phyloP scores from a whole-genome alignment of 441 rosid species.

The Mallotus japonicus region DNA sequence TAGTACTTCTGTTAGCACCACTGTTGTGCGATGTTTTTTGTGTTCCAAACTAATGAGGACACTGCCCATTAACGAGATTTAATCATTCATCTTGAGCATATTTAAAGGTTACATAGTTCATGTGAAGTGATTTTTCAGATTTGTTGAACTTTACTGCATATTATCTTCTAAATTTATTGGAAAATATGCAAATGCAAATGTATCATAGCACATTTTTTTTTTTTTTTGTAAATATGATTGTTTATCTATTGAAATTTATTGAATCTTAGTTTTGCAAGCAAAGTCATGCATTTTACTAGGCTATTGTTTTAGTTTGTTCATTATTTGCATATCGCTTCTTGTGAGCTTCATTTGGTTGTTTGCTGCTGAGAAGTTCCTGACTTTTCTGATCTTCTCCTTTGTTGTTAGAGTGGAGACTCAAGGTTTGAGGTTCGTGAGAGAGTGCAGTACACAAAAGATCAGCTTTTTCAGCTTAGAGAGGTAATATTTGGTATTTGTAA shows the following conservation, averaged over 20 bases:
- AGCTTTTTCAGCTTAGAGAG: slow-evolving; percentile 69
- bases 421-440: slow-evolving; percentile 65
- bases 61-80: too few relatives aligned
- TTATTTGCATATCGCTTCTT: neutral
- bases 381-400: slow-evolving; percentile 13
- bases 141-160: neutral
- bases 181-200: too few relatives aligned
- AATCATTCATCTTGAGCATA: too few relatives aligned
- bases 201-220: too few relatives aligned
- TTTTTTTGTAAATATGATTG: too few relatives aligned
- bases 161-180: neutral
- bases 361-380: slow-evolving; percentile 19
- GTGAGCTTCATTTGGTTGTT: neutral
- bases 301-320: neutral
- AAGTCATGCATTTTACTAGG: neutral
- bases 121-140: too few relatives aligned
- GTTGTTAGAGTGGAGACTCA: slow-evolving; percentile 59
- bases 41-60: too few relatives aligned
- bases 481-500: slow-evolving; percentile 28
- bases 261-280: neutral
- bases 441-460: slow-evolving; percentile 64
- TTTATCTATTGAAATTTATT: neutral
- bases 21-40: neutral
- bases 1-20: neutral
- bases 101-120: too few relatives aligned